Percentiles rank a stretch among this genome's conserved stretches.
These are phyloP conservation scores for Plantago elongata DNA, from an alignment of 257 asterid species.

Conservation along the genomic window DNA sequence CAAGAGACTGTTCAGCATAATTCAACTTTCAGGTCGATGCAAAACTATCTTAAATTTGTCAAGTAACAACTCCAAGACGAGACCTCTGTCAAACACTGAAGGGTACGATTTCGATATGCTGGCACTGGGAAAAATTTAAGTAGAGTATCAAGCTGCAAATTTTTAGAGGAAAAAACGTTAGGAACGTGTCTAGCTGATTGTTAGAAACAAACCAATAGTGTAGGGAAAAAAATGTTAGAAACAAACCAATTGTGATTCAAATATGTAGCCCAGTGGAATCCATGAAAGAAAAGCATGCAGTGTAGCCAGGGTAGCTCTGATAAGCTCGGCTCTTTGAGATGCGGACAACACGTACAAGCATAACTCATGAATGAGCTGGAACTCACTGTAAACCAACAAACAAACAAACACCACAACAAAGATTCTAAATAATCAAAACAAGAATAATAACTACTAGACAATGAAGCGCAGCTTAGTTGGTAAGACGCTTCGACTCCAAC, in stretches of 20 bases:
- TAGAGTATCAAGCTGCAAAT: constrained; percentile 78
- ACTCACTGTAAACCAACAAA: constrained; percentile 57
- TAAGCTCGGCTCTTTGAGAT: constrained; percentile 92
- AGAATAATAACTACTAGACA: too few species aligned
- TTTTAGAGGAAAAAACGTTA: too few species aligned
- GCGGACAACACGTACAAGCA: constrained; percentile 88
- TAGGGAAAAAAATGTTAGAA: too few species aligned
- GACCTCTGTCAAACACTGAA: constrained; percentile 97
- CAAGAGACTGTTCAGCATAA: constrained; percentile 12
- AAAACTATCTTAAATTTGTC: constrained; percentile 3
- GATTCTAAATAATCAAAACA: constrained; percentile 8
- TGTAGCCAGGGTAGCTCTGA: constrained; percentile 90
- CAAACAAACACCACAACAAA: background rate
- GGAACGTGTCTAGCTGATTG: background rate
- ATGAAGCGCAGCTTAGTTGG: too few species aligned
- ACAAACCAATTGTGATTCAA: too few species aligned
- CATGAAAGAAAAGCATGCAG: constrained; percentile 96
- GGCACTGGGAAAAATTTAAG: constrained; percentile 69
- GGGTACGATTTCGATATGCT: constrained; percentile 85
- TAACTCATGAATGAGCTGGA: constrained; percentile 92
- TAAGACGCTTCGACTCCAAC: too few species aligned
- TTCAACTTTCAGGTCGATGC: background rate
- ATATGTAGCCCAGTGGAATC: constrained; percentile 54
- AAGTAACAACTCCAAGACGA: constrained; percentile 3
- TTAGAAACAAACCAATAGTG: too few species aligned